Conservation (phyloP, 192 early-diverging fungal species). For the Spizellomyces punctatus region DNA sequence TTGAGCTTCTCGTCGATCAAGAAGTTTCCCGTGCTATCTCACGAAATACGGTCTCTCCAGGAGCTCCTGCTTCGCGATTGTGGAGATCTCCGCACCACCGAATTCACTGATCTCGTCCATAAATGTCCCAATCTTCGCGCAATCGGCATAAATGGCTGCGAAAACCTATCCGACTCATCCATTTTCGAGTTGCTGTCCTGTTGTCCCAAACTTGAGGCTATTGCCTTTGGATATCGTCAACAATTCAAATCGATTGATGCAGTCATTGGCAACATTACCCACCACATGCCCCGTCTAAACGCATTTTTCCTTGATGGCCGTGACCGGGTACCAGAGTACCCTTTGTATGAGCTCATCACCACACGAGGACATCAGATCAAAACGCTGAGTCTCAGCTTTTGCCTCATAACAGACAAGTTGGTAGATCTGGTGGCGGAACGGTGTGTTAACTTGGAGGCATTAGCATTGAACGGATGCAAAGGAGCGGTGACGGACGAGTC, state of each 20-base stretch:
- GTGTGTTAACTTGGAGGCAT: not conserved
- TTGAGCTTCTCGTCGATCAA: not conserved
- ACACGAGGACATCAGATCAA: not conserved
- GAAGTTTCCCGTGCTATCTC: not conserved
- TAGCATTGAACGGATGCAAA: constrained; percentile 9
- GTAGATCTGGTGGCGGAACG: not conserved
- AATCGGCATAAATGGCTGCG: constrained; percentile 18
- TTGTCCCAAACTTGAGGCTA: constrained; percentile 19
- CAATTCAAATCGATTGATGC: not conserved
- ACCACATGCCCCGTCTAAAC: not conserved
- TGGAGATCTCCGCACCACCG: not conserved
- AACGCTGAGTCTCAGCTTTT: constrained; percentile 10
- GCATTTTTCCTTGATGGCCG: constrained; percentile 15
- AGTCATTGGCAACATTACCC: not conserved
- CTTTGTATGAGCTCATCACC: not conserved
- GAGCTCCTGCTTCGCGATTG: constrained; percentile 13
- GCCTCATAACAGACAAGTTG: constrained; percentile 3
- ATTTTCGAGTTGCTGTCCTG: not conserved
- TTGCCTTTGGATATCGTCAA: constrained; percentile 16
- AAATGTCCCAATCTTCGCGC: constrained; percentile 9
- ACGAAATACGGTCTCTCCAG: not conserved
- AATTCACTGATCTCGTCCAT: constrained; percentile 1
- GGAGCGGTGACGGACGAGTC: not conserved
- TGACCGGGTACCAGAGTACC: not conserved
- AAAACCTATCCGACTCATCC: constrained; percentile 1